Percentiles rank a stretch among this genome's conserved stretches.
Evolutionary conservation across 768 basidiomycete species (phyloP).

Genomic region (Infundibulicybe gibba): DNA sequence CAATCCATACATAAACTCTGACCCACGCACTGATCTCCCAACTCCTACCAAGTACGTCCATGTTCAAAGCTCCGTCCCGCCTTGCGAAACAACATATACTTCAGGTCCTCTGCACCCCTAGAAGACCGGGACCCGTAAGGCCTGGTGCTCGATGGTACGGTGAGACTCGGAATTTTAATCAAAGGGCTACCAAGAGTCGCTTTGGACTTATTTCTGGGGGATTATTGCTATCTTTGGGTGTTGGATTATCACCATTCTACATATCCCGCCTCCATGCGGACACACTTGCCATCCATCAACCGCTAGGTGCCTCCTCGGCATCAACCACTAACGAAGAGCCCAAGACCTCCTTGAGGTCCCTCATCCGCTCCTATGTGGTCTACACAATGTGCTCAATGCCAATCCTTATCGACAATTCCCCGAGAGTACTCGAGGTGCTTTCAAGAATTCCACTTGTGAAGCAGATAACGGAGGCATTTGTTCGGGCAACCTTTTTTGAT

Average conservation of each 20-base stretch:
- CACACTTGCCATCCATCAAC: too few relatives aligned
- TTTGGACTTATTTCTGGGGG: constrained; percentile 7
- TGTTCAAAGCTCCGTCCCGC: constrained; percentile 5
- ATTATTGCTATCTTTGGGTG: constrained; percentile 7
- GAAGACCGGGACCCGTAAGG: background rate
- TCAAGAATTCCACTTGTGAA: constrained; percentile 55
- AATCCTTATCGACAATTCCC: constrained; percentile 70
- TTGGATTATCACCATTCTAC: constrained; percentile 10
- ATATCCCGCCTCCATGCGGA: constrained; percentile 9
- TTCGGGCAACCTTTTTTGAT: constrained; percentile 80
- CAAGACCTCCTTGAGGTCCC: constrained; percentile 26
- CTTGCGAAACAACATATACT: background rate
- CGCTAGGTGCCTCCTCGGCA: background rate
- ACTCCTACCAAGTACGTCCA: background rate
- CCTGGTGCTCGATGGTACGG: constrained; percentile 2
- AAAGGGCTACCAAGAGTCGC: background rate
- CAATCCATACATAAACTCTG: too few relatives aligned
- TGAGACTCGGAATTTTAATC: constrained; percentile 1
- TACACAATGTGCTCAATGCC: constrained; percentile 81
- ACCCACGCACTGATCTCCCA: too few relatives aligned
- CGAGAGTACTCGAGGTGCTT: constrained; percentile 53
- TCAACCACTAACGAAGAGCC: constrained; percentile 4
- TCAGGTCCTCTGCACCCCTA: background rate
- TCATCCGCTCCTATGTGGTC: constrained; percentile 75
- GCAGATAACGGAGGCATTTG: constrained; percentile 61